Evolutionary conservation across 768 basidiomycete species (phyloP).

Genomic region (Calocera cornea): DNA sequence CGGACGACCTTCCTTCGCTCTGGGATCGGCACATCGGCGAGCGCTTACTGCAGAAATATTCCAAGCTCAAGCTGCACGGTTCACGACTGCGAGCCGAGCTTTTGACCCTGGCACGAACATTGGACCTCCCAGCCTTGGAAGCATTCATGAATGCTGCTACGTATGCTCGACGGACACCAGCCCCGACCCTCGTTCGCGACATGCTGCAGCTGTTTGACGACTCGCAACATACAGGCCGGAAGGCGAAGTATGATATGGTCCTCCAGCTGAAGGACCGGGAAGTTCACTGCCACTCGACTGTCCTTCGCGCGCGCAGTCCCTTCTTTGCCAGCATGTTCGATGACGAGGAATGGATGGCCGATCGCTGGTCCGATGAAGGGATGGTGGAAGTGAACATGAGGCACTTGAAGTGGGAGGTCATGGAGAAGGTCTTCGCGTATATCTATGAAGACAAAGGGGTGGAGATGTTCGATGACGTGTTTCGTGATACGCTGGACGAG

Average conservation of each 20-base stretch:
- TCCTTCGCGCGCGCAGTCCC: conserved; percentile 70
- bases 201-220: conserved; percentile 37
- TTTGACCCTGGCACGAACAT: conserved; percentile 35
- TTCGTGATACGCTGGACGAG: conserved; percentile 50
- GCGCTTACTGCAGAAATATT: conserved; percentile 27
- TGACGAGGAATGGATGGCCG: conserved; percentile 64
- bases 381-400: conserved; percentile 50
- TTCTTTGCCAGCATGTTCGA: conserved; percentile 79
- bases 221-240: conserved; percentile 12
- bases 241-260: conserved; percentile 41
- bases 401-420: conserved; percentile 59
- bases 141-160: not conserved
- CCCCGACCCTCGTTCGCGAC: conserved; percentile 37
- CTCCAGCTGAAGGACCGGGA: conserved; percentile 53
- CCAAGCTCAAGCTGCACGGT: conserved; percentile 44
- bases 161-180: conserved; percentile 38
- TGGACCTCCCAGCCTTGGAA: conserved; percentile 34
- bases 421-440: conserved; percentile 62
- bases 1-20: conserved; percentile 65
- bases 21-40: conserved; percentile 63
- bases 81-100: conserved; percentile 51
- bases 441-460: conserved; percentile 59
- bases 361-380: conserved; percentile 42
- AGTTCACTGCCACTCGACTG: conserved; percentile 50
- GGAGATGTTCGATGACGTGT: conserved; percentile 57